Base-by-base conservation (phyloP, 2,329 filamentous ascomycete species). In the Alternaria triticimaculans region DNA sequence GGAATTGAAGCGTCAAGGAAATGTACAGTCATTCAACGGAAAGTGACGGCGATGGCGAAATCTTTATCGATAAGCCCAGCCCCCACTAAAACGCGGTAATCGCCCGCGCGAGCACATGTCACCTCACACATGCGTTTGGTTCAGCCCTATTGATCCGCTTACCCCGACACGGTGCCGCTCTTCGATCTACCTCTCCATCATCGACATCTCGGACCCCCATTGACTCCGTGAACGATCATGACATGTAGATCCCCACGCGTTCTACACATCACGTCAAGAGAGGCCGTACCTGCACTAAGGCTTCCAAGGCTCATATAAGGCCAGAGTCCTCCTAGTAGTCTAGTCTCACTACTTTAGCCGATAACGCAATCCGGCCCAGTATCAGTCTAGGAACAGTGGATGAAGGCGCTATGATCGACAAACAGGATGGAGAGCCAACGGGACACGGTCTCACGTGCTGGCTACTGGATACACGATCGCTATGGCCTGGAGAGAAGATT, bases 401-500 rank as follows among this genome's bases (percentile, higher is more conserved):
- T 44, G 48, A 55, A 33, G 18, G 28, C 28, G 59, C 37, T 45
- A 68, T 63, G 48, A 74, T 71, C 26, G 44, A 58, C 21, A 28
- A 41, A 69, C 55, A 66, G 25, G 59, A 62, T 55, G 37, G 53
- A 58, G 66, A 64, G 8, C 12, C 18, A 18, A 59, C 58, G 26
- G 51, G 69, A 53, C 63, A 64, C 62, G 65, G 65, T 12, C 68
- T 84, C 55, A 82, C 79, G 41, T 84, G 82, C 72, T 86, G 84
- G 84, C 78, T 86, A 25, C 76, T 86, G 21, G 84, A 86, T 66
- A 85, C 83, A 14, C 76, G 84, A 23, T 71, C 74, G 5, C 62
- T 85, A 58, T 86, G 84, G 84, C 79, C 79, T 0, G 83, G 83
- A 20, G 72, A 79, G 43, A 80, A 80, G 60, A 85, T 86, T 7